Base-by-base conservation (phyloP, 352 stramenopile species). In the Elongisporangium prolatum region DNA sequence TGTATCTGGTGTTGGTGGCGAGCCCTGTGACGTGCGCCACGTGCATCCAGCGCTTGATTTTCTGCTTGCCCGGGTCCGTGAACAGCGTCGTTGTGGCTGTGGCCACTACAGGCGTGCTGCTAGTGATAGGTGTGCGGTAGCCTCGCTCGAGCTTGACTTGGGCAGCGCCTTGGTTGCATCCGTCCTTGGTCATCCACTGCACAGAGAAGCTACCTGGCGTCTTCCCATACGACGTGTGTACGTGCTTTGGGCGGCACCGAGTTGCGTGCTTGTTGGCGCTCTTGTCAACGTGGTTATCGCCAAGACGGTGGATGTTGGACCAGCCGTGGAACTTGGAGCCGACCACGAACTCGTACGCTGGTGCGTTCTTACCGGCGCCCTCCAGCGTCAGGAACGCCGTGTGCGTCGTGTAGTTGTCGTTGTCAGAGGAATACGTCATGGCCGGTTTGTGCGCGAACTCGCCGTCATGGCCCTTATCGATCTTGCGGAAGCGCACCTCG, bases 251-350 rank as follows among this genome's bases (percentile, higher is more conserved):
- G 28, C 76, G 76, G 34, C 84, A 94, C 4, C 28, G 28, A 13
- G 28, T 40, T 9, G 28, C 28, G 28, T 40, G 28, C 11, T 68
- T 59, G 52, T 85, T 73, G 8, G 72, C 75, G 53, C 79, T 65
- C 3, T 70, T 58, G 47, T 63, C 63, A 47, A 69, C 58, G 47
- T 82, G 77, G 54, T 88, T 91, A 17, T 69, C 57, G 6, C 82
- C 80, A 9, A 92, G 56, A 11, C 69, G 78, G 56, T 89, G 80
- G 17, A 88, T 55, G 34, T 70, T 83, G 3, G 84, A 92, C 79
- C 78, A 94, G 54, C 84, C 84, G 61, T 94, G 84, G 64, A 82
- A 89, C 20, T 78, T 70, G 4, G 82, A 94, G 52, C 80, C 84
- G 14, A 92, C 82, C 49, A 88, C 71, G 60, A 87, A 92, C 63